phyloP scores from a whole-genome alignment of 257 asterid genomes.

The Euphrasia confusa region DNA sequence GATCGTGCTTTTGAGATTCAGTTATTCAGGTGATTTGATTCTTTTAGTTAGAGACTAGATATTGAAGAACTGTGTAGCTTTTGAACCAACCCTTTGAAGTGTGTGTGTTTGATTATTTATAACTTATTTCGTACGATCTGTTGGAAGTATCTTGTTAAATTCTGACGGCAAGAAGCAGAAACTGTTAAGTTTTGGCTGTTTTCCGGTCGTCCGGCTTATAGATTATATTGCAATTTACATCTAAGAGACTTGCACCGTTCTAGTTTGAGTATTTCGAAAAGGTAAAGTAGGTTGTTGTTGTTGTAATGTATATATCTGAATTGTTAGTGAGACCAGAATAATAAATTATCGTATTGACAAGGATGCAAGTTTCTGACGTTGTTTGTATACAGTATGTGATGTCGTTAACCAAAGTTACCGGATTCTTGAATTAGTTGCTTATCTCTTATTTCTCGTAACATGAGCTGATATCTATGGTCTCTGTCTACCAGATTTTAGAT shows the following conservation, averaged over 20 bases:
- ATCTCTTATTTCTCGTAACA: slow-evolving; percentile 11
- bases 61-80: slow-evolving; percentile 11
- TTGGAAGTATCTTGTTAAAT: background rate
- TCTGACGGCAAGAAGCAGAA: background rate
- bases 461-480: slow-evolving; percentile 21
- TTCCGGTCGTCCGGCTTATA: background rate
- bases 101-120: no score
- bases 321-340: slow-evolving; percentile 4
- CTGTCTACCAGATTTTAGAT: slow-evolving; percentile 69
- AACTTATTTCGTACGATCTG: background rate
- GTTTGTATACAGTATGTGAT: background rate
- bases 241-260: slow-evolving; percentile 10
- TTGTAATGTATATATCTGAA: slow-evolving; percentile 7
- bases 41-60: slow-evolving; percentile 1
- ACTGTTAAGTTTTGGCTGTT: slow-evolving; percentile 6
- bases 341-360: background rate
- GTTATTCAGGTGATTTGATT: slow-evolving; percentile 1
- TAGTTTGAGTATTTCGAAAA: background rate
- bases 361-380: slow-evolving; percentile 1
- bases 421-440: slow-evolving; percentile 13
- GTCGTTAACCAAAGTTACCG: slow-evolving; percentile 4
- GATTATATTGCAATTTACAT: background rate
- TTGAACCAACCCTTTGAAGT: slow-evolving; percentile 1
- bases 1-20: slow-evolving; percentile 23
- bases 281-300: no score